Evolutionary conservation across 2,329 filamentous ascomycete species (phyloP).

Genomic region (Metarhizium robertsii): DNA sequence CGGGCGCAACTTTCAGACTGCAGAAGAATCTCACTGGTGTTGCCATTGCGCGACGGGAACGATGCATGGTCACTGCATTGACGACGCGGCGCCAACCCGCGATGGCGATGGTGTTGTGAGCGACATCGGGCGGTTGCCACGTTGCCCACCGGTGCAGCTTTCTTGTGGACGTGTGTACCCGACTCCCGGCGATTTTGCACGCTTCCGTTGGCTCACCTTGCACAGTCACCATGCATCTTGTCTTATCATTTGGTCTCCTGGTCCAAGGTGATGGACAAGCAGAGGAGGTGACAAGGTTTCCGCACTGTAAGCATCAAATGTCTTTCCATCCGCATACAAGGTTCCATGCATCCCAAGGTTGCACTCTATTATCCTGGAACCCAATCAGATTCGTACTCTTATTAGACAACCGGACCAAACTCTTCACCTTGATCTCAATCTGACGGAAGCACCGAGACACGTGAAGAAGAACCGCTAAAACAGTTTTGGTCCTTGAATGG

Average conservation of each 20-base stretch:
- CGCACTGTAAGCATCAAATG: not conserved
- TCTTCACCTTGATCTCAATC: not conserved
- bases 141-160: slow-evolving; percentile 1
- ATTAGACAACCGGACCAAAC: not conserved
- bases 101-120: not conserved
- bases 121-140: slow-evolving; percentile 4
- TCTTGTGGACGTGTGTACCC: not conserved
- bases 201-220: not conserved
- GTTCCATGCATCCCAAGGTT: not conserved
- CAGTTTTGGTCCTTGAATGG: not conserved
- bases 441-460: not conserved
- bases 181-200: not conserved
- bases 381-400: not conserved
- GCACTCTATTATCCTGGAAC: not conserved
- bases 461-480: not conserved
- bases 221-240: slow-evolving; percentile 2
- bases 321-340: not conserved
- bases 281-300: not conserved
- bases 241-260: not conserved
- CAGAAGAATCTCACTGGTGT: not conserved
- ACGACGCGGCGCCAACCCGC: not conserved
- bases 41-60: not conserved
- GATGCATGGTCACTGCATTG: not conserved
- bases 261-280: not conserved
- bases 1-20: not conserved